These are phyloP conservation scores for Coemansia aciculifera DNA, from an alignment of 192 early-diverging fungal genomes.

Conservation along the genomic window DNA sequence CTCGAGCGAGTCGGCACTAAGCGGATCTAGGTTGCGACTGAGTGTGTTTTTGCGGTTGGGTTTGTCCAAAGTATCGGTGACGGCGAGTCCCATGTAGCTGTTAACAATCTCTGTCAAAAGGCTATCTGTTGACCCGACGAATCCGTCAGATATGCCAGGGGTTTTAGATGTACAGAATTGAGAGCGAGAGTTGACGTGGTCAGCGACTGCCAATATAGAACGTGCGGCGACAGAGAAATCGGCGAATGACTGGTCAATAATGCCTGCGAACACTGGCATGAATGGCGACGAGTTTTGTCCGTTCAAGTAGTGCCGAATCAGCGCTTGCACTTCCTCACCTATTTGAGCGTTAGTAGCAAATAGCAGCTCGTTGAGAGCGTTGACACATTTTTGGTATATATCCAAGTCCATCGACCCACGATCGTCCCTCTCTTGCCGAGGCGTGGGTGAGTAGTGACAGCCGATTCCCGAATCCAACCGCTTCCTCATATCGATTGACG, in stretches of 20 bases:
- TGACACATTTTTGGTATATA: slow-evolving; percentile 19
- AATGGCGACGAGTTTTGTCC: slow-evolving; percentile 16
- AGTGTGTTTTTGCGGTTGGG: slow-evolving; percentile 1
- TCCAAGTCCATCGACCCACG: too few species aligned
- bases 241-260: slow-evolving; percentile 29
- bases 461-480: slow-evolving; percentile 3
- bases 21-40: slow-evolving; percentile 6
- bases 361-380: slow-evolving; percentile 41
- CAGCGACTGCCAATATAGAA: slow-evolving; percentile 21
- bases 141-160: slow-evolving; percentile 4
- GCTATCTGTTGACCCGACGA: slow-evolving; percentile 20
- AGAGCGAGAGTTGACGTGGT: slow-evolving; percentile 3
- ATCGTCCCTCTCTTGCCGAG: neutral
- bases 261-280: slow-evolving; percentile 20
- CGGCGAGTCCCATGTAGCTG: slow-evolving; percentile 19
- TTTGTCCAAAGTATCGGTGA: neutral
- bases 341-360: slow-evolving; percentile 43
- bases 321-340: slow-evolving; percentile 26
- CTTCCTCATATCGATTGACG: neutral
- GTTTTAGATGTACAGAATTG: neutral
- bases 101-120: slow-evolving; percentile 32
- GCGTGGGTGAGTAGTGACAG: neutral
- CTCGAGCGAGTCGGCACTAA: slow-evolving; percentile 9
- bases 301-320: slow-evolving; percentile 28
- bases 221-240: slow-evolving; percentile 31